phyloP scores from a whole-genome alignment of 768 basidiomycete species.

The Leccinum barrowsii region DNA sequence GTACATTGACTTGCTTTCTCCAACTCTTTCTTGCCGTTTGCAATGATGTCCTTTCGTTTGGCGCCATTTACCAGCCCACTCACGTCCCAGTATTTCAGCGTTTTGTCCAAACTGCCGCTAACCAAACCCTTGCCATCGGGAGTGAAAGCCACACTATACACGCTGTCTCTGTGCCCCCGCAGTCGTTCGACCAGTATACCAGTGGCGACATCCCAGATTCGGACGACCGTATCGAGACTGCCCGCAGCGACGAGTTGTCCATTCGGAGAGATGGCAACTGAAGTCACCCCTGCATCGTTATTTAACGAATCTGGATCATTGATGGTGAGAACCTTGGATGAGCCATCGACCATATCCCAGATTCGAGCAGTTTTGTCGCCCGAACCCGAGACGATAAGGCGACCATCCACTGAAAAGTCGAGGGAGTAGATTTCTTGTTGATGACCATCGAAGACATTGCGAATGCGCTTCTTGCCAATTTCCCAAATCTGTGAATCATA shows the following conservation, averaged over 20 bases:
- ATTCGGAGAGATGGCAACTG: conserved; percentile 75
- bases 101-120: conserved; percentile 88
- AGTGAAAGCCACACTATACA: conserved; percentile 89
- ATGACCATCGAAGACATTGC: conserved; percentile 82
- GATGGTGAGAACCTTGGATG: conserved; percentile 35
- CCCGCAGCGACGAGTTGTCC: conserved; percentile 66
- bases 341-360: conserved; percentile 53
- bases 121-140: conserved; percentile 88
- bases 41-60: conserved; percentile 33
- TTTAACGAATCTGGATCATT: conserved; percentile 49
- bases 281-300: conserved; percentile 68
- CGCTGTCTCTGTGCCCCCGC: conserved; percentile 77
- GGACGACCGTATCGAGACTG: conserved; percentile 69
- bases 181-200: conserved; percentile 69
- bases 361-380: conserved; percentile 72
- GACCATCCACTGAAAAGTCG: conserved; percentile 85
- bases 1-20: conserved; percentile 57
- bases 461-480: conserved; percentile 74
- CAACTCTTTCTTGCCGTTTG: conserved; percentile 47
- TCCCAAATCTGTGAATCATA: conserved; percentile 77
- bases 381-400: conserved; percentile 84
- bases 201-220: conserved; percentile 74
- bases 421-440: conserved; percentile 93
- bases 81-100: conserved; percentile 85
- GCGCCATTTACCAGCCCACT: conserved; percentile 29